Base-by-base conservation (phyloP, 2,329 filamentous ascomycete genomes). In the Claviceps maximensis region DNA sequence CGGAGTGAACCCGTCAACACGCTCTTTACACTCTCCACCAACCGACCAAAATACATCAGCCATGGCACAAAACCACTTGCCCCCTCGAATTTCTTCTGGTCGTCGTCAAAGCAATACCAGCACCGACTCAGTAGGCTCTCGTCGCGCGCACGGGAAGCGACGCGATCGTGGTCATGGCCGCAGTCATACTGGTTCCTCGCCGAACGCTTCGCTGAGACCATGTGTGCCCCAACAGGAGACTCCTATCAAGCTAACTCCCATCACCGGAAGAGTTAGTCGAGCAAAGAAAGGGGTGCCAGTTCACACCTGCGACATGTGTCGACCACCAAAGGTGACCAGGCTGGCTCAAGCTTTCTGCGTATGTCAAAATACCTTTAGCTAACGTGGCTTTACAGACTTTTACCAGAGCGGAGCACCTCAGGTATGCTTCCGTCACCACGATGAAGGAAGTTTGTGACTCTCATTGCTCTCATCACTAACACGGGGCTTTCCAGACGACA, bases 361-460 rank as follows among this genome's bases (percentile, higher is more conserved):
- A 29, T 31, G 19, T 29, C 29, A 6, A 19, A 19, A 12, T 17
- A 38, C 19, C 15, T 8, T 12, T 27, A 5, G 19, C 47, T 49
- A 41, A 49, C 41, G n/a, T 19, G 21, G 40, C 8, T 27, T 47
- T 19, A 4, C 54, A 82, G 79, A 82, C 76, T 2, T 83, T 83
- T 56, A 82, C 79, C 13, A 71, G 80, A 60, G 80, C 79, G 31
- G 79, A 83, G 60, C 80, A 83, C 65, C 65, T 83, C 44, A 77
- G 78, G 79, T 82, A 62, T 57, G 68, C 60, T 45, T 58, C 25
- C 44, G 15, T 49, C 21, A 45, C 4, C 13, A 15, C 19, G 19
- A 47, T 33, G 21, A 15, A 41, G 5, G 64, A 63, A 21, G 13
- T 15, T 31, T 8, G 52, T 36, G 12, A 13, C 33, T 15, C 33